These are phyloP conservation scores for Phytopythium cucurbitacearum DNA, from an alignment of 352 stramenopile species.

Conservation along the genomic window DNA sequence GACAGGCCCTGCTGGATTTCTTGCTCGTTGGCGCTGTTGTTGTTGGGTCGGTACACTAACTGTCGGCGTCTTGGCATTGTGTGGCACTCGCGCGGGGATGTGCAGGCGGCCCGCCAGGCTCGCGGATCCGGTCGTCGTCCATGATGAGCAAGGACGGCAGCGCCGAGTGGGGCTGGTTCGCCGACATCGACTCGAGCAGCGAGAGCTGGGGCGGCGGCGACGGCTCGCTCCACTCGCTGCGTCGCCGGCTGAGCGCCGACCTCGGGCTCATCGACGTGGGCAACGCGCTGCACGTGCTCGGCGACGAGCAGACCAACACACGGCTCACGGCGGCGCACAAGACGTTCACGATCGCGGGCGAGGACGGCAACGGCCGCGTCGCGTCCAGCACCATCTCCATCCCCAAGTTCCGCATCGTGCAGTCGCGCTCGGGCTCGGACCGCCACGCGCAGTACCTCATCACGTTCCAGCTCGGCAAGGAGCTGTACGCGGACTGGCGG, in stretches of 20 bases:
- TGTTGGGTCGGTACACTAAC: constrained; percentile 1
- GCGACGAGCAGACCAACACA: constrained; percentile 82
- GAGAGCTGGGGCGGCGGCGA: constrained; percentile 72
- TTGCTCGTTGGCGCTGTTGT: constrained; percentile 4
- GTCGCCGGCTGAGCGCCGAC: constrained; percentile 66
- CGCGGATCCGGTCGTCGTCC: constrained; percentile 58
- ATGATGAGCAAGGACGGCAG: constrained; percentile 75
- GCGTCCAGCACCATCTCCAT: constrained; percentile 79
- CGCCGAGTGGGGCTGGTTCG: constrained; percentile 86
- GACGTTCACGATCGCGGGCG: constrained; percentile 66
- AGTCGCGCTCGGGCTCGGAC: constrained; percentile 72
- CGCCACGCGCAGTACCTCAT: constrained; percentile 87
- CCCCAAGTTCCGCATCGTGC: constrained; percentile 86
- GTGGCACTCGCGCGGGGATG: constrained; percentile 17
- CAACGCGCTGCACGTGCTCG: constrained; percentile 64
- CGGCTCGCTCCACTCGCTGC: constrained; percentile 53
- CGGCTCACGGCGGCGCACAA: constrained; percentile 83
- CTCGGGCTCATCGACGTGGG: constrained; percentile 61
- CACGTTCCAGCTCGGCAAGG: constrained; percentile 83
- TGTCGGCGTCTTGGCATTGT: constrained; percentile 11
- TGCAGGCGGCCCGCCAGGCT: constrained; percentile 28
- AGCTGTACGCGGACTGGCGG: constrained; percentile 84
- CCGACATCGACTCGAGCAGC: constrained; percentile 83
- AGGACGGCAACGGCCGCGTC: constrained; percentile 76
- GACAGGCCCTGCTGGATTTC: not conserved